These are phyloP conservation scores for Isabelozyma rhagii DNA, from an alignment of 805 yeast species.

Conservation along the genomic window DNA sequence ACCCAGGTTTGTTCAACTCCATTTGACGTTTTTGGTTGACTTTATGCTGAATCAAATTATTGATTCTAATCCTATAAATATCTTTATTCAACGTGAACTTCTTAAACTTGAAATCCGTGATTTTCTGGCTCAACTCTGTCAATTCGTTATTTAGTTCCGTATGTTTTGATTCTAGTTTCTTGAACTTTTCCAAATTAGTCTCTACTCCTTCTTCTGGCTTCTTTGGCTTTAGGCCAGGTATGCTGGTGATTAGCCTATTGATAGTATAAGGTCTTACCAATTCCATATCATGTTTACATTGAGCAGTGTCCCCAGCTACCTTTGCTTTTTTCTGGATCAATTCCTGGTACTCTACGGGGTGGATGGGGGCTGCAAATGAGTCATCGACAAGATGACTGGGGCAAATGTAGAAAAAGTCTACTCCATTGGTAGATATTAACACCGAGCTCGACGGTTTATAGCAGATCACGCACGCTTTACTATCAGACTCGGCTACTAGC, in stretches of 20 bases:
- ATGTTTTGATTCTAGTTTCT: constrained; percentile 12
- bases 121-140: constrained; percentile 12
- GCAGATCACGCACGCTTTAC: constrained; percentile 49
- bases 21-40: constrained; percentile 25
- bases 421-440: constrained; percentile 41
- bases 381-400: constrained; percentile 44
- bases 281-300: constrained; percentile 20
- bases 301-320: constrained; percentile 14
- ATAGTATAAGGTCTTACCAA: constrained; percentile 32
- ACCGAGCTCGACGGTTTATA: constrained; percentile 48
- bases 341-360: constrained; percentile 31
- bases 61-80: constrained; percentile 41
- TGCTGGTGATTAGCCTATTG: constrained; percentile 19
- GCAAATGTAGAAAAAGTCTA: constrained; percentile 55
- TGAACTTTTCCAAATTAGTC: constrained; percentile 11
- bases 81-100: constrained; percentile 37
- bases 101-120: constrained; percentile 31
- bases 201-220: constrained; percentile 8
- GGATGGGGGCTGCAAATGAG: constrained; percentile 41
- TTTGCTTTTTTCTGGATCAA: constrained; percentile 18
- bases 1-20: constrained; percentile 30
- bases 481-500: constrained; percentile 38
- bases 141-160: constrained; percentile 14
- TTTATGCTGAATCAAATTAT: constrained; percentile 30
- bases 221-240: constrained; percentile 10